phyloP scores from a whole-genome alignment of 148 eudicot genomes.

The Rhododendron molle region DNA sequence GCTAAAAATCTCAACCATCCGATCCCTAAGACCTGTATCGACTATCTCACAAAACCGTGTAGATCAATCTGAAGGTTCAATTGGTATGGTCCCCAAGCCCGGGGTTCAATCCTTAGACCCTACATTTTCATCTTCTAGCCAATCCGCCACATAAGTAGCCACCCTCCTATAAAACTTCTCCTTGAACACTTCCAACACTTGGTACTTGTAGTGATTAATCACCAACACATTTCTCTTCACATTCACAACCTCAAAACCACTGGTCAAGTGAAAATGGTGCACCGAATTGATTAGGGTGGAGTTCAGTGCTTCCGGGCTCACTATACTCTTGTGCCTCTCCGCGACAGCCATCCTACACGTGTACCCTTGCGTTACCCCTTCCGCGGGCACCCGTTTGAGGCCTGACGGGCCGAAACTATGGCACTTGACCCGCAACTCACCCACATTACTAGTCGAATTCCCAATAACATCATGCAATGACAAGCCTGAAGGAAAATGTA shows the following conservation, averaged over 20 bases:
- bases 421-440: constrained; percentile 32
- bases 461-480: constrained; percentile 21
- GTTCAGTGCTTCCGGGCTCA: constrained; percentile 42
- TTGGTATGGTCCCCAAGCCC: constrained; percentile 38
- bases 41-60: constrained; percentile 41
- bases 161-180: too few species aligned
- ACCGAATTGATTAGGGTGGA: constrained; percentile 38
- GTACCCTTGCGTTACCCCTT: constrained; percentile 47
- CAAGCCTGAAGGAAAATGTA: constrained; percentile 29
- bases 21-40: constrained; percentile 36
- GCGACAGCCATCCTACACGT: constrained; percentile 34
- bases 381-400: constrained; percentile 15
- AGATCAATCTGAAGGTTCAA: constrained; percentile 46
- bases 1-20: constrained; percentile 16
- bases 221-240: too few species aligned
- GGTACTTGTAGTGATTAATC: too few species aligned
- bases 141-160: too few species aligned
- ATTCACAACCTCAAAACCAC: too few species aligned
- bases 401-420: constrained; percentile 58
- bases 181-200: too few species aligned
- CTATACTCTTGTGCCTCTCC: constrained; percentile 58
- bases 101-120: constrained; percentile 54
- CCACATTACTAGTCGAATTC: constrained; percentile 20
- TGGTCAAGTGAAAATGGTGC: constrained; percentile 45
- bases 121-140: neutral